Conservation (phyloP, 169 alveolate genomes). For the Eimeria acervulina region DNA sequence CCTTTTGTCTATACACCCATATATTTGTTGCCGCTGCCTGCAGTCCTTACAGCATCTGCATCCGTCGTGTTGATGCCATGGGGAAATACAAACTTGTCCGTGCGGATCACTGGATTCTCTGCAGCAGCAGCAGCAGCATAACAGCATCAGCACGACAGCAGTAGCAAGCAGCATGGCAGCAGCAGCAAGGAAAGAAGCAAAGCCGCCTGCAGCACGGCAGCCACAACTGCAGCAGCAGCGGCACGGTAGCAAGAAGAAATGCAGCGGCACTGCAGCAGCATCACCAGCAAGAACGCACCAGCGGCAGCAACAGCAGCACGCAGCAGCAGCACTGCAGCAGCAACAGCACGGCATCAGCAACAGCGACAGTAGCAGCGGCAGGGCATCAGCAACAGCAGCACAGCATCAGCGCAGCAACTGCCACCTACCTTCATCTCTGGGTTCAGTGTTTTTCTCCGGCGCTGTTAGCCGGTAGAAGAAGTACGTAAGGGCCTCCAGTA, state of each 20-base stretch:
- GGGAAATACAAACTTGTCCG: slow-evolving; percentile 73
- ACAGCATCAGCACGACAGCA: slow-evolving; percentile 55
- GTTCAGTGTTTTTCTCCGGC: slow-evolving; percentile 33
- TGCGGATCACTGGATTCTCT: slow-evolving; percentile 37
- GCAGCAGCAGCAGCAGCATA: slow-evolving; percentile 61
- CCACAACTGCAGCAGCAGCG: neutral
- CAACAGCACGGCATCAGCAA: neutral
- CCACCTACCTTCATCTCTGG: neutral
- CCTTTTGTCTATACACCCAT: neutral
- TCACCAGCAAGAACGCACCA: slow-evolving; percentile 50
- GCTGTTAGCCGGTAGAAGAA: slow-evolving; percentile 68
- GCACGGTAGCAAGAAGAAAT: slow-evolving; percentile 26
- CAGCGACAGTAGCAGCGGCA: slow-evolving; percentile 9
- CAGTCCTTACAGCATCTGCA: slow-evolving; percentile 70
- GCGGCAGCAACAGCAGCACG: neutral
- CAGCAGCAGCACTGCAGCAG: neutral
- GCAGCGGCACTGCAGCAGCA: neutral
- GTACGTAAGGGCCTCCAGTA: slow-evolving; percentile 71
- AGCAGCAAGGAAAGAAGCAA: too few species aligned
- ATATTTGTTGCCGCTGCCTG: too few species aligned
- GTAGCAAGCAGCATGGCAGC: neutral
- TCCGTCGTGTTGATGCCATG: slow-evolving; percentile 79
- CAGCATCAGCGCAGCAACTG: neutral
- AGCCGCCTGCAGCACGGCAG: too few species aligned
- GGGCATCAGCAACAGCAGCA: slow-evolving; percentile 48